Evolutionary conservation across 106 monocot species (phyloP).

Genomic region (Vanilla planifolia): DNA sequence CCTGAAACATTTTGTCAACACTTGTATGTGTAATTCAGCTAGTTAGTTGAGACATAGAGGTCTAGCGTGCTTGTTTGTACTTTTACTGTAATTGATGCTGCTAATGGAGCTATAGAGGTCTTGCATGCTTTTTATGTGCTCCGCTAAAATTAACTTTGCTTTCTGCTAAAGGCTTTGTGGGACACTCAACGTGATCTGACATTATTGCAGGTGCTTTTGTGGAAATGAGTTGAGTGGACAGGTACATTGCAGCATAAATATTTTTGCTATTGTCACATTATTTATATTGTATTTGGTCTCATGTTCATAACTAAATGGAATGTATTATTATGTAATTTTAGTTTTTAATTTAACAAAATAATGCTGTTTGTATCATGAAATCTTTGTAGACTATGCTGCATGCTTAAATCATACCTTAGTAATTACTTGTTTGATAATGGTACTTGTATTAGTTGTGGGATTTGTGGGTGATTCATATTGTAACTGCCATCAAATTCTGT

Average conservation of each 20-base stretch:
- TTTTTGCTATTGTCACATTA: neutral
- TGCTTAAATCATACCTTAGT: no score
- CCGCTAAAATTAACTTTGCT: neutral
- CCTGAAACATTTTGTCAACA: no score
- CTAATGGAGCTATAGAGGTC: neutral
- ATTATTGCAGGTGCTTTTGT: conserved; percentile 41
- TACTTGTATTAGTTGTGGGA: no score
- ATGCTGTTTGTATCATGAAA: neutral
- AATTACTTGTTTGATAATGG: no score
- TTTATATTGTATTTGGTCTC: neutral
- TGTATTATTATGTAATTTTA: neutral
- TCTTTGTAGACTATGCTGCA: no score
- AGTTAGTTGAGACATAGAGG: no score
- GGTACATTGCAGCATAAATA: conserved; percentile 20
- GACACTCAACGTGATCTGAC: conserved; percentile 2
- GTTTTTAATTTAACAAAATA: neutral
- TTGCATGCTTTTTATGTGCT: neutral
- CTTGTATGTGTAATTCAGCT: no score
- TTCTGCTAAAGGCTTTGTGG: neutral
- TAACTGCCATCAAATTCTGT: no score
- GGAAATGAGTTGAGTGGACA: conserved; percentile 36
- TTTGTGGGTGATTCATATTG: no score
- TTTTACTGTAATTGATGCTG: neutral
- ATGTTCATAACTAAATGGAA: neutral
- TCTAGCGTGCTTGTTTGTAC: conserved; percentile 2